Evolutionary conservation across 1,139 yeast species (phyloP).

Genomic region (Kazachstania sp.): DNA sequence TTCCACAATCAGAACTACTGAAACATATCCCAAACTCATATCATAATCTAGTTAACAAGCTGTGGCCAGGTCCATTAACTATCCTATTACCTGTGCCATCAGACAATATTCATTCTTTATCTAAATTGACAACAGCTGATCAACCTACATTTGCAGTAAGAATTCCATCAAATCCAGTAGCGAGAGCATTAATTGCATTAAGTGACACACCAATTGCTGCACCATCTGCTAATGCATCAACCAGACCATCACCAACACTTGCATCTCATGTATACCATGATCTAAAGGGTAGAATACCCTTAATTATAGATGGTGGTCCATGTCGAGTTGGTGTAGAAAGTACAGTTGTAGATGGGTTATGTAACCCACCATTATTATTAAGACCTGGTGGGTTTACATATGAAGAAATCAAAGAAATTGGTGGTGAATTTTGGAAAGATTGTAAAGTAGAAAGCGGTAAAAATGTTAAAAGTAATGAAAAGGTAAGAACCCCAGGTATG

Average conservation of each 20-base stretch:
- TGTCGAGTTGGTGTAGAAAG: conserved; percentile 91
- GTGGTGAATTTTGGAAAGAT: conserved; percentile 59
- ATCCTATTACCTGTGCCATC: conserved; percentile 61
- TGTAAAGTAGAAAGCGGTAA: conserved; percentile 53
- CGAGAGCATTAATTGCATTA: conserved; percentile 81
- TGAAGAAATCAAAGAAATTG: conserved; percentile 57
- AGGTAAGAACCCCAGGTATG: conserved; percentile 95
- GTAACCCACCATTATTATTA: conserved; percentile 72
- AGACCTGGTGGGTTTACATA: conserved; percentile 91
- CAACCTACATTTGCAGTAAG: conserved; percentile 89
- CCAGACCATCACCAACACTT: conserved; percentile 85
- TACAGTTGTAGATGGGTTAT: conserved; percentile 86
- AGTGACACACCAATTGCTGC: conserved; percentile 92
- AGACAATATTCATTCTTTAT: conserved; percentile 42
- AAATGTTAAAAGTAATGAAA: conserved; percentile 55
- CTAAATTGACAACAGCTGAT: conserved; percentile 71
- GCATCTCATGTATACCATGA: conserved; percentile 83
- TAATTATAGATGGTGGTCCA: conserved; percentile 82
- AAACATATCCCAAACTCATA: conserved; percentile 59
- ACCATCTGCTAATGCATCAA: conserved; percentile 94
- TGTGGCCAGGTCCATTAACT: conserved; percentile 97
- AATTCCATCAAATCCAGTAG: conserved; percentile 78
- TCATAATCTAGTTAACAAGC: conserved; percentile 47
- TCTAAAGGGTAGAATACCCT: conserved; percentile 69
- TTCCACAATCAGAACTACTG: conserved; percentile 10